phyloP scores from a whole-genome alignment of 257 asterid genomes.

The Scutellaria minor region DNA sequence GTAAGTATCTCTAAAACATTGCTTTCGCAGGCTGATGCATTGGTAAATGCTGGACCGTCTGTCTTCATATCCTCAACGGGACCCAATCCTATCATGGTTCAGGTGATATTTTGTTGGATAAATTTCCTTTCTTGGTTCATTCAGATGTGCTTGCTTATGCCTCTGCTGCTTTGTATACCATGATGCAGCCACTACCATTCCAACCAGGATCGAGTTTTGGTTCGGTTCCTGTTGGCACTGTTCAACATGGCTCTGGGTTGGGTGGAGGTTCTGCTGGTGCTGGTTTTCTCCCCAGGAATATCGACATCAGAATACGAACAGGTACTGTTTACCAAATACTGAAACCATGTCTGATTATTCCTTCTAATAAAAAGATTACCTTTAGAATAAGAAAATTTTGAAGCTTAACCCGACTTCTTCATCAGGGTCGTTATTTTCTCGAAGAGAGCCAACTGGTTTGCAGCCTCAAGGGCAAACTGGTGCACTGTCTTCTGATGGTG shows the following conservation, averaged over 20 bases:
- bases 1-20: slow-evolving; percentile 11
- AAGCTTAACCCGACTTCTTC: neutral
- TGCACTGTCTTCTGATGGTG: slow-evolving; percentile 48
- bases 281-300: slow-evolving; percentile 79
- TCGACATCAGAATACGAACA: slow-evolving; percentile 95
- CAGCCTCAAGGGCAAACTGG: slow-evolving; percentile 63
- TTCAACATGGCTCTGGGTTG: slow-evolving; percentile 60
- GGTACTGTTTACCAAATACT: slow-evolving; percentile 46
- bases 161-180: slow-evolving; percentile 25
- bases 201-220: slow-evolving; percentile 76
- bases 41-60: slow-evolving; percentile 97
- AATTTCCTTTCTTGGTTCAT: slow-evolving; percentile 13
- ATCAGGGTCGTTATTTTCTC: slow-evolving; percentile 70
- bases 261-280: slow-evolving; percentile 63
- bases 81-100: slow-evolving; percentile 98
- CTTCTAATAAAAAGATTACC: neutral
- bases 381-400: slow-evolving; percentile 1
- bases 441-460: slow-evolving; percentile 66
- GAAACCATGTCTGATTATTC: neutral
- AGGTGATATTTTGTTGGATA: slow-evolving; percentile 52
- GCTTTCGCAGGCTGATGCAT: slow-evolving; percentile 75
- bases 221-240: slow-evolving; percentile 64
- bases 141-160: slow-evolving; percentile 34
- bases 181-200: slow-evolving; percentile 76
- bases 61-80: slow-evolving; percentile 82